These are phyloP conservation scores for Leishmania amazonensis DNA, from an alignment of 208 protist species.

Conservation along the genomic window DNA sequence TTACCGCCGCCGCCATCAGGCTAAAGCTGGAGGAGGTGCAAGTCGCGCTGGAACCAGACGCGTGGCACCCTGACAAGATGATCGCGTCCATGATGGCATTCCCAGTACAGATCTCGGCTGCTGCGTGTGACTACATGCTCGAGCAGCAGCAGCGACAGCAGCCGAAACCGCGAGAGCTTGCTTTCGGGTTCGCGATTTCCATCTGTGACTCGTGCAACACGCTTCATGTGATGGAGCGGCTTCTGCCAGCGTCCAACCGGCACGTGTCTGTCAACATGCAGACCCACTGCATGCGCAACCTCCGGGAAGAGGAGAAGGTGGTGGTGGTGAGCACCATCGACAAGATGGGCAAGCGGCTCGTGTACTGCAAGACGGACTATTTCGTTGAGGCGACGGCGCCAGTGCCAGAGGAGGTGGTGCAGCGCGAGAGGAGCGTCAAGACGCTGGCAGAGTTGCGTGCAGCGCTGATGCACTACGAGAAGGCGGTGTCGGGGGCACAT, in stretches of 20 bases:
- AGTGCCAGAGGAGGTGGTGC: slow-evolving; percentile 16
- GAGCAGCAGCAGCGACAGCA: background rate
- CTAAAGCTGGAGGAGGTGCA: slow-evolving; percentile 43
- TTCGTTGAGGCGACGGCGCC: slow-evolving; percentile 23
- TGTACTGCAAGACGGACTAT: slow-evolving; percentile 63
- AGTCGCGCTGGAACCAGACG: slow-evolving; percentile 42
- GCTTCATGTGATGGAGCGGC: slow-evolving; percentile 66
- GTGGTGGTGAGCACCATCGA: slow-evolving; percentile 68
- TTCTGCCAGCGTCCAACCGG: slow-evolving; percentile 40
- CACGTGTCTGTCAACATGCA: slow-evolving; percentile 81
- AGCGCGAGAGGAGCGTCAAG: slow-evolving; percentile 24
- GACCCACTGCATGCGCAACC: slow-evolving; percentile 34
- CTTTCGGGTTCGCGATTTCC: slow-evolving; percentile 45
- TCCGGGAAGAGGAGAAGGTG: slow-evolving; percentile 45
- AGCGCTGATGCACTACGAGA: slow-evolving; percentile 42
- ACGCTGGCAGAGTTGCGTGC: slow-evolving; percentile 43
- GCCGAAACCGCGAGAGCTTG: slow-evolving; percentile 18
- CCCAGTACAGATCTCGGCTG: slow-evolving; percentile 39
- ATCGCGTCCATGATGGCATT: slow-evolving; percentile 58
- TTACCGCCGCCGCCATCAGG: slow-evolving; percentile 18
- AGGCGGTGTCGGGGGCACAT: slow-evolving; percentile 50
- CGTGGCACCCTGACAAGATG: slow-evolving; percentile 14
- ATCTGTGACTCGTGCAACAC: slow-evolving; percentile 72
- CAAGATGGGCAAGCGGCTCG: slow-evolving; percentile 74
- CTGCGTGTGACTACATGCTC: slow-evolving; percentile 39